These are phyloP conservation scores for Aspergillus aculeatus DNA, from an alignment of 2,329 filamentous ascomycete species.

Conservation along the genomic window DNA sequence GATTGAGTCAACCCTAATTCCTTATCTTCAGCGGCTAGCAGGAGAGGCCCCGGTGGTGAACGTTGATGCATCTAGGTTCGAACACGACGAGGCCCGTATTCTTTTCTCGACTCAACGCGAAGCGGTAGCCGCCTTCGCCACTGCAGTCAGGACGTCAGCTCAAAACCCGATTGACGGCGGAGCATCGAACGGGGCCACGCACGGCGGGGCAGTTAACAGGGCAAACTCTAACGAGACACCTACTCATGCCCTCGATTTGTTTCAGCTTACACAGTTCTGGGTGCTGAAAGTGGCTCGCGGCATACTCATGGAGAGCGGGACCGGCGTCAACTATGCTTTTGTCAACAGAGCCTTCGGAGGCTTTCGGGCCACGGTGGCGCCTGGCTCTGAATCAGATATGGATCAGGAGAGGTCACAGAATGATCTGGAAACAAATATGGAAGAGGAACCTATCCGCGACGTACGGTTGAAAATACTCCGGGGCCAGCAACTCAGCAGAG, in stretches of 20 bases:
- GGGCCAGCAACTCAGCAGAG: background rate
- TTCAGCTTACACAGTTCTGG: constrained; percentile 53
- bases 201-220: constrained; percentile 9
- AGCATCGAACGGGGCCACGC: constrained; percentile 25
- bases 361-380: constrained; percentile 46
- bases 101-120: constrained; percentile 54
- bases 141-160: constrained; percentile 54
- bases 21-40: constrained; percentile 58
- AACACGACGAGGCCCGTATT: constrained; percentile 53
- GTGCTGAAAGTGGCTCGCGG: constrained; percentile 59
- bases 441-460: constrained; percentile 44
- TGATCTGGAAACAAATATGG: constrained; percentile 49
- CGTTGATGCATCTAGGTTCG: constrained; percentile 59
- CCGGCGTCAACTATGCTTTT: constrained; percentile 56
- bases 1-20: constrained; percentile 58
- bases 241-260: constrained; percentile 34
- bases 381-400: constrained; percentile 36
- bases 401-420: constrained; percentile 49
- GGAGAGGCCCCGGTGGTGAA: constrained; percentile 52
- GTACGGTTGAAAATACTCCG: constrained; percentile 10
- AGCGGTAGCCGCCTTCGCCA: constrained; percentile 58
- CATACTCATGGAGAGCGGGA: constrained; percentile 57
- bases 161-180: constrained; percentile 44
- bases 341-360: constrained; percentile 64
- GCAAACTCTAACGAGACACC: constrained; percentile 17